phyloP scores from a whole-genome alignment of 768 basidiomycete genomes.

The Mycena leptocephala region DNA sequence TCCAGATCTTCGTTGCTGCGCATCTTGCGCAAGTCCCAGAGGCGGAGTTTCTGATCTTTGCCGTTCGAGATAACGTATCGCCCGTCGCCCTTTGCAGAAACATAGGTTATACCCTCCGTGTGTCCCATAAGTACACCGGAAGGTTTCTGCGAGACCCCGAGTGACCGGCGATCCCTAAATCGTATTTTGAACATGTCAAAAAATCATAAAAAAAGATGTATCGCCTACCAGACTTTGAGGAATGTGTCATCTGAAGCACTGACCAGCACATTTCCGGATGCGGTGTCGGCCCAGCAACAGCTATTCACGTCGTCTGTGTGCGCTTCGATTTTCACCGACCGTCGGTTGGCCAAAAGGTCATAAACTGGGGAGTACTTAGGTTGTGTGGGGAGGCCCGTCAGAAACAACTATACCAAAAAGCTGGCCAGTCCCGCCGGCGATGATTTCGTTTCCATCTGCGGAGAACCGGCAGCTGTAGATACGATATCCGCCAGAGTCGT shows the following conservation, averaged over 20 bases:
- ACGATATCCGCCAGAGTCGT: constrained; percentile 69
- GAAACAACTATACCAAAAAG: constrained; percentile 73
- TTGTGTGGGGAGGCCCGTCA: constrained; percentile 1
- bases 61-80: constrained; percentile 96
- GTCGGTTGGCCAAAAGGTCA: constrained; percentile 85
- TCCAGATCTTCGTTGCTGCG: constrained; percentile 81
- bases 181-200: constrained; percentile 42
- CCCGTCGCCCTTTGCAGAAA: constrained; percentile 96
- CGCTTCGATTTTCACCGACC: constrained; percentile 90
- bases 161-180: constrained; percentile 69
- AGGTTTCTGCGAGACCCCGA: constrained; percentile 76
- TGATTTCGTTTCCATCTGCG: constrained; percentile 95
- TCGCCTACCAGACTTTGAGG: constrained; percentile 91
- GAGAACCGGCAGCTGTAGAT: constrained; percentile 98
- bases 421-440: constrained; percentile 91
- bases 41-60: constrained; percentile 92
- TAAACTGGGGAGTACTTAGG: constrained; percentile 73
- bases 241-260: constrained; percentile 97
- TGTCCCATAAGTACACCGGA: constrained; percentile 96
- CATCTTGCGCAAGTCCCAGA: constrained; percentile 98
- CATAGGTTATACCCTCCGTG: constrained; percentile 96
- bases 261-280: constrained; percentile 94
- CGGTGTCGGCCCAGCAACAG: constrained; percentile 95
- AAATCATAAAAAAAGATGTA: constrained; percentile 65
- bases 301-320: constrained; percentile 95